Evolutionary conservation across 2,329 filamentous ascomycete genomes (phyloP).

Genomic region (Cordyceps cateniannulata): DNA sequence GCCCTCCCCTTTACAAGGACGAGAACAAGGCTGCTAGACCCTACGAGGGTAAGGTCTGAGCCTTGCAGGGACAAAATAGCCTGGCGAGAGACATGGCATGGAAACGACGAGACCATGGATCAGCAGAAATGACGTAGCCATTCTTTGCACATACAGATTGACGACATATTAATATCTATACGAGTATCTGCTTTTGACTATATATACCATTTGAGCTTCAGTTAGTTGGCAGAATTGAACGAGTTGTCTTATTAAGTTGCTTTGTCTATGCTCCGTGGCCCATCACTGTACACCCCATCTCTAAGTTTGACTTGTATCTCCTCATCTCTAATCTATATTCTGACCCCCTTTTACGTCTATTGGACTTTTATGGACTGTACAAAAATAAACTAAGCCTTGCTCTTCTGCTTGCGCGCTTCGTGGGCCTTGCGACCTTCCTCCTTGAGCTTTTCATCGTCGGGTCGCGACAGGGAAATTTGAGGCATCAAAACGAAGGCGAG

Average conservation of each 20-base stretch:
- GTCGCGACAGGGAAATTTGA: constrained; percentile 29
- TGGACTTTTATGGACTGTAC: no score
- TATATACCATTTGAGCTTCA: not conserved
- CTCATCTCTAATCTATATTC: no score
- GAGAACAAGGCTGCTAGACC: not conserved
- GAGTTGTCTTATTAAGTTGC: not conserved
- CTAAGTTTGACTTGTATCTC: no score
- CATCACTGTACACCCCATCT: no score
- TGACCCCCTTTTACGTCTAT: no score
- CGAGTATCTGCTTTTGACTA: not conserved
- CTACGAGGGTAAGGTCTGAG: constrained; percentile 1
- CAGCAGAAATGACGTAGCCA: not conserved
- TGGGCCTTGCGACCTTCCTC: constrained; percentile 24
- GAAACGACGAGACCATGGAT: not conserved
- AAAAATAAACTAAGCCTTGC: constrained; percentile 1
- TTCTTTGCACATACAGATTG: not conserved
- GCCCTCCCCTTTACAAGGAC: constrained; percentile 3
- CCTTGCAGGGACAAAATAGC: not conserved
- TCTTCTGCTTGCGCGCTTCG: constrained; percentile 9
- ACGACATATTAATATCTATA: not conserved
- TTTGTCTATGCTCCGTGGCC: not conserved
- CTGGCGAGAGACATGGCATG: not conserved
- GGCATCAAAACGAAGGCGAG: constrained; percentile 34
- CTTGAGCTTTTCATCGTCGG: constrained; percentile 31
- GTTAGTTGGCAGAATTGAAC: not conserved